These are phyloP conservation scores for Kwoniella botswanensis DNA, from an alignment of 768 basidiomycete genomes.

Conservation along the genomic window DNA sequence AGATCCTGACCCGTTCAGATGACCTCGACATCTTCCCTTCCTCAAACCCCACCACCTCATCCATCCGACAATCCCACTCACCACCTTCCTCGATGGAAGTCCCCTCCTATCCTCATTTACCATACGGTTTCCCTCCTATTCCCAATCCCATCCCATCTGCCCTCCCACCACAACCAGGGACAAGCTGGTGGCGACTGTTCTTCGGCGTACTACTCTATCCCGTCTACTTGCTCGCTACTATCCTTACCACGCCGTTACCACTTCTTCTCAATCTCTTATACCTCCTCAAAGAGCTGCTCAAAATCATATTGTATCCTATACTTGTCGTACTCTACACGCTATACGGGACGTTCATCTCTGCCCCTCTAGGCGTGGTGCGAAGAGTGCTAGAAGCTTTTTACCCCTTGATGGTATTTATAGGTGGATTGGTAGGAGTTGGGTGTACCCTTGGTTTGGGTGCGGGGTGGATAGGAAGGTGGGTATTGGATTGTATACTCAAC, in stretches of 20 bases:
- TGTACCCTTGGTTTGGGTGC: slow-evolving; percentile 41
- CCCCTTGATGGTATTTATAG: slow-evolving; percentile 46
- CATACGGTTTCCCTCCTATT: slow-evolving; percentile 43
- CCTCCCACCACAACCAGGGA: not conserved
- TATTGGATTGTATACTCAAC: slow-evolving; percentile 32
- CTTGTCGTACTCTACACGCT: slow-evolving; percentile 62
- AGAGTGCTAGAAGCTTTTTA: slow-evolving; percentile 35
- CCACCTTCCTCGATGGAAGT: slow-evolving; percentile 21
- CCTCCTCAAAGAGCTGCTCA: slow-evolving; percentile 74
- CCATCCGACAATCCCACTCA: slow-evolving; percentile 28
- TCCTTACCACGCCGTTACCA: slow-evolving; percentile 42
- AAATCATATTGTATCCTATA: slow-evolving; percentile 84
- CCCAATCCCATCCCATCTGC: slow-evolving; percentile 21
- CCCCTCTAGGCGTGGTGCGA: slow-evolving; percentile 26
- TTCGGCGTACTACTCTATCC: slow-evolving; percentile 40
- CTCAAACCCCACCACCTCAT: slow-evolving; percentile 20
- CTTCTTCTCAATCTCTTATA: slow-evolving; percentile 62
- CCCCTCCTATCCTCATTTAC: slow-evolving; percentile 29
- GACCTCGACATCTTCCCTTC: slow-evolving; percentile 45
- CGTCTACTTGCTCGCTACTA: slow-evolving; percentile 33
- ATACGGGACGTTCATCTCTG: slow-evolving; percentile 30
- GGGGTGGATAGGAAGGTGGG: slow-evolving; percentile 38
- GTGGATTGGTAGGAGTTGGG: slow-evolving; percentile 39
- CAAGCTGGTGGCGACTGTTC: slow-evolving; percentile 15
- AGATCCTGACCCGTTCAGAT: slow-evolving; percentile 49